Evolutionary conservation across 2,329 filamentous ascomycete species (phyloP), one percentile per base, ranked within the genome.

Genomic region (Diaporthe sp.): DNA sequence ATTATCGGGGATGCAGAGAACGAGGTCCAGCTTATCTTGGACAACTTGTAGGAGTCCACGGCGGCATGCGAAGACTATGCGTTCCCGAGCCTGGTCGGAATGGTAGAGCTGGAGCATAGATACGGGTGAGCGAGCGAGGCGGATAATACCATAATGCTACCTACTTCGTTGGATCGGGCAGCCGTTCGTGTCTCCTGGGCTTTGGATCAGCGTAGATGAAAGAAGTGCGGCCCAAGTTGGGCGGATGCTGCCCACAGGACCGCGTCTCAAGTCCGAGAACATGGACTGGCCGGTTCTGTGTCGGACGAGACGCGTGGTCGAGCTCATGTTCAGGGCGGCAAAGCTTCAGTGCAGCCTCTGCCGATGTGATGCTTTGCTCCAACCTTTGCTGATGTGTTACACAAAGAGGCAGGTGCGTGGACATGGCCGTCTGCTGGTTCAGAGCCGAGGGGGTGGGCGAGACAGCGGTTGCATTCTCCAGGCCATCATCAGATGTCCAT

Each of bases 1-100:
- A 86, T 89, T 15, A 77, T 90, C 1, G 84, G 88, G 61, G 79
- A 78, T 42, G 85, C 85, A 1, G 86, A 86, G 59, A 84, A 81
- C 0, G 88, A 90, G 74, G 87, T 89, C 2, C 84, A 86, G 15
- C 74, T 86, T 25, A 87, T 89, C 25, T 34, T 77, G 74, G 44
- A 74, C 49, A 70, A 65, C 9, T 15, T 76, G 31, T 25, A 65
- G 34, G 57, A 55, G 31, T 51, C 10, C 19, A 22, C 25, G 13
- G 39, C 34, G 55, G 2, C 25, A 10, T 15, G 17, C n/a, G 31
- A 53, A 13, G 37, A 39, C 10, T 39, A 13, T 13, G 37, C 37
- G 37, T 3, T 13, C 37, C 37, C 37, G 8, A 13, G 31, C 34
- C 31, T 28, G 31, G 53, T 9, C 13, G 12, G 37, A 39, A 39